Evolutionary conservation across 768 basidiomycete genomes (phyloP).

Genomic region (Trametes cinnabarina): DNA sequence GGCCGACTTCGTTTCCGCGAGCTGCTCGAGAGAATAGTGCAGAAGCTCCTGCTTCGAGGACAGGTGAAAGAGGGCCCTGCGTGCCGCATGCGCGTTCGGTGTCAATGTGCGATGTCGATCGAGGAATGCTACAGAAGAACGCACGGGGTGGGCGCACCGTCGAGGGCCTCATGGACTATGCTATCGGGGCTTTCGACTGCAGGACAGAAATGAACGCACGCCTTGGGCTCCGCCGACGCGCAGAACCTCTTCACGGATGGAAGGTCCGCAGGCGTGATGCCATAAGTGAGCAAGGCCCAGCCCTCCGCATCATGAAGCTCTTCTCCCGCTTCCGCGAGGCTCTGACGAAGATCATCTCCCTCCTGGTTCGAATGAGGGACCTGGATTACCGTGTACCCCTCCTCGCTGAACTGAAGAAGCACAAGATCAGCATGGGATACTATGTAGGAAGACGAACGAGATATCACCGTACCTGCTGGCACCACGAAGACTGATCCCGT

Average conservation of each 20-base stretch:
- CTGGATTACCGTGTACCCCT: slow-evolving; percentile 39
- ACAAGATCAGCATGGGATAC: not conserved
- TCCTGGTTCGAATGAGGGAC: slow-evolving; percentile 27
- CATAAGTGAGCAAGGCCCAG: slow-evolving; percentile 21
- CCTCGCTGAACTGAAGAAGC: slow-evolving; percentile 33
- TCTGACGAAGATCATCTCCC: slow-evolving; percentile 18
- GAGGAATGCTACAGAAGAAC: not conserved
- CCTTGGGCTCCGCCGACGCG: slow-evolving; percentile 22
- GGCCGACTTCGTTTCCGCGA: slow-evolving; percentile 25
- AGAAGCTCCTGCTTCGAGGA: slow-evolving; percentile 36
- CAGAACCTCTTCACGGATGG: not conserved
- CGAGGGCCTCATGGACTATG: slow-evolving; percentile 28
- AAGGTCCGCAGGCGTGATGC: not conserved
- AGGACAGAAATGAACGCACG: slow-evolving; percentile 39
- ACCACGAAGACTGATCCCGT: slow-evolving; percentile 35
- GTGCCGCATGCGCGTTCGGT: not conserved
- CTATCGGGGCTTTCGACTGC: slow-evolving; percentile 23
- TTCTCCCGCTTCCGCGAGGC: slow-evolving; percentile 16
- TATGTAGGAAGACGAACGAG: not conserved
- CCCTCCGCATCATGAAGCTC: not conserved
- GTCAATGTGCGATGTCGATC: not conserved
- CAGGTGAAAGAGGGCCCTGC: slow-evolving; percentile 37
- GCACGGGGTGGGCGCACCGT: slow-evolving; percentile 32
- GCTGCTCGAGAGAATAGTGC: slow-evolving; percentile 30
- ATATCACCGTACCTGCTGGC: slow-evolving; percentile 33